phyloP scores from a whole-genome alignment of 306 rosid species.

The barrel medic (Medicago truncatula) region MtrunA17r5.0-ANR NC_053046.1:378501-379000 shows the following conservation, averaged over 20 bases:
- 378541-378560: conserved; percentile 15
- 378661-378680: conserved; percentile 93
- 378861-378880: conserved; percentile 86
- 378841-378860: conserved; percentile 97
- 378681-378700: conserved; percentile 91
- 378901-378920: conserved; percentile 98
- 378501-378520: too few species aligned
- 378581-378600: conserved; percentile 37
- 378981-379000: conserved; percentile 29
- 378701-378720: conserved; percentile 63
- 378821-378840: conserved; percentile 88
- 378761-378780: neutral
- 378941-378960: conserved; percentile 35
- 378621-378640: conserved; percentile 25
- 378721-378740: conserved; percentile 32
- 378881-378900: conserved; percentile 95
- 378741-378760: conserved; percentile 29
- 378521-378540: neutral
- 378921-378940: conserved; percentile 58
- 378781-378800: neutral
- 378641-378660: conserved; percentile 60
- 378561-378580: conserved; percentile 26
- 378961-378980: neutral
- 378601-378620: conserved; percentile 38
- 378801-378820: conserved; percentile 41